A percentile compares a stretch with the other conserved stretches of the same genome.
phyloP scores from a whole-genome alignment of 768 basidiomycete species.

The Lenzites betulinus region DNA sequence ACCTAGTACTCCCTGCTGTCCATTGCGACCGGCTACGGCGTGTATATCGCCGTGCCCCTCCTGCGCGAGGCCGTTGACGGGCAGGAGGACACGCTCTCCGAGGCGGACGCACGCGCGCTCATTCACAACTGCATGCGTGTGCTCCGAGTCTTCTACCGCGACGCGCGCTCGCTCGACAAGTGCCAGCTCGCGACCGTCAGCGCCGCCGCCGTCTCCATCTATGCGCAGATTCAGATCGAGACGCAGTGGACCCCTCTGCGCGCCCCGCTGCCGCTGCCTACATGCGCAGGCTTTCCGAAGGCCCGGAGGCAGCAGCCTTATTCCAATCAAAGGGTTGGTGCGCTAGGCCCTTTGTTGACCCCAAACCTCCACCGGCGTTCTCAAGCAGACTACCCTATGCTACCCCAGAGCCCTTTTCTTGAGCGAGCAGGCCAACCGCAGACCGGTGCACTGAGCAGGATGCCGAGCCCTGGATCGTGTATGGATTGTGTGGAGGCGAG shows the following conservation, averaged over 20 bases:
- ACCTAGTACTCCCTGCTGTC: slow-evolving; percentile 91
- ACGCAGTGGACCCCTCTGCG: slow-evolving; percentile 91
- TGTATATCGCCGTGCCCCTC: slow-evolving; percentile 90
- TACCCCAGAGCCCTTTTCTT: slow-evolving; percentile 75
- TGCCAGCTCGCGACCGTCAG: slow-evolving; percentile 95
- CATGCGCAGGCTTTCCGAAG: slow-evolving; percentile 20
- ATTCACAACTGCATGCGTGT: slow-evolving; percentile 89
- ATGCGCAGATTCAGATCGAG: slow-evolving; percentile 71
- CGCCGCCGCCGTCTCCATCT: slow-evolving; percentile 71
- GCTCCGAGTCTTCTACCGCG: slow-evolving; percentile 80
- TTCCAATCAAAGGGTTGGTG: slow-evolving; percentile 76
- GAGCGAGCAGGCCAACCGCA: slow-evolving; percentile 43
- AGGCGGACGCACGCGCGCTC: slow-evolving; percentile 77
- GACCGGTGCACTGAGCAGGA: slow-evolving; percentile 35
- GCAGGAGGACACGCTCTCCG: slow-evolving; percentile 68
- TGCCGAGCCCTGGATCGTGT: slow-evolving; percentile 15
- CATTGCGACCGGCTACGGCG: slow-evolving; percentile 93
- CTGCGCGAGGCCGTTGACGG: slow-evolving; percentile 91
- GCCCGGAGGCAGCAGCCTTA: slow-evolving; percentile 32
- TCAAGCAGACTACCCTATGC: slow-evolving; percentile 86
- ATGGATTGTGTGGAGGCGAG: background rate
- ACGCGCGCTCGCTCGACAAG: slow-evolving; percentile 96
- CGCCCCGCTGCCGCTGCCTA: too few relatives aligned
- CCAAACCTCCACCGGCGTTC: slow-evolving; percentile 77
- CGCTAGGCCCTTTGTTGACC: slow-evolving; percentile 88